Conservation (phyloP, 768 basidiomycete species). For the Suillus paluster region DNA sequence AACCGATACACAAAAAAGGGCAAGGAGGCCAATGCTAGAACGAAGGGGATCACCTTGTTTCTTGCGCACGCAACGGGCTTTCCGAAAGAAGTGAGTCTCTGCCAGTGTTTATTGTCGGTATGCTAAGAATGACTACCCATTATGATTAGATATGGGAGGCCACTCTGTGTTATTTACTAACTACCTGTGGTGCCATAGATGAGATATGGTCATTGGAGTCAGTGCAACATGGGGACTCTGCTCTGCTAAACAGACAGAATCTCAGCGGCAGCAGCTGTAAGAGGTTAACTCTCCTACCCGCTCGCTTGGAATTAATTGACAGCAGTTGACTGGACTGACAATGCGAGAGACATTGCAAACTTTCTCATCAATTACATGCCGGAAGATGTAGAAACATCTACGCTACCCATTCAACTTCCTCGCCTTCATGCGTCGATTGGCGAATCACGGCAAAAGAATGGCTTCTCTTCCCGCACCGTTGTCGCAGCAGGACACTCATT, state of each 20-base stretch:
- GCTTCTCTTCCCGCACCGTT: slow-evolving; percentile 56
- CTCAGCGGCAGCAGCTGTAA: slow-evolving; percentile 62
- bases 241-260: slow-evolving; percentile 61
- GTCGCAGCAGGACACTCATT: slow-evolving; percentile 84
- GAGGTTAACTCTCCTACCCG: slow-evolving; percentile 24
- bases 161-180: slow-evolving; percentile 55
- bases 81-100: slow-evolving; percentile 70
- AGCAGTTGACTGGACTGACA: slow-evolving; percentile 42
- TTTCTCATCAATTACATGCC: slow-evolving; percentile 66
- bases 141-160: slow-evolving; percentile 76
- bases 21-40: slow-evolving; percentile 19
- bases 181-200: slow-evolving; percentile 50
- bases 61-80: slow-evolving; percentile 87
- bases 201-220: slow-evolving; percentile 85
- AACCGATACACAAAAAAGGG: slow-evolving; percentile 63
- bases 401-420: slow-evolving; percentile 56
- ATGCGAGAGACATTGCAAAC: background rate
- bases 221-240: slow-evolving; percentile 83
- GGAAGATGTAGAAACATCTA: slow-evolving; percentile 28
- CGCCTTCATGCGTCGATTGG: slow-evolving; percentile 50
- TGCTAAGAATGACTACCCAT: background rate
- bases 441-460: slow-evolving; percentile 44
- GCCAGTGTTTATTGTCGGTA: background rate
- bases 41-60: slow-evolving; percentile 69
- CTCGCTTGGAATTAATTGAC: background rate